Evolutionary conservation across 257 asterid species (phyloP).

Genomic region (Nicotiana obtusifolia): DNA sequence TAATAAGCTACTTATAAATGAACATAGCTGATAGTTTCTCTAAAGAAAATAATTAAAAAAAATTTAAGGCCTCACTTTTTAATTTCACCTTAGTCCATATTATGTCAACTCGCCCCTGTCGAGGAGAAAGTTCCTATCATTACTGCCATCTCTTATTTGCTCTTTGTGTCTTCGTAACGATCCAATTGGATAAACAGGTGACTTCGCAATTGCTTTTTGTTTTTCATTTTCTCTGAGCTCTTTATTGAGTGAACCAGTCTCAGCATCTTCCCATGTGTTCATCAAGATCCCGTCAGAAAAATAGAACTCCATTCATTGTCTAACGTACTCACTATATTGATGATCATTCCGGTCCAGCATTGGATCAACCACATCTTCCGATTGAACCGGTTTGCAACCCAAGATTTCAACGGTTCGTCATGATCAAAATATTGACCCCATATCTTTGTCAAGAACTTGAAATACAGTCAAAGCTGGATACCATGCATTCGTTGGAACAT

Average conservation of each 20-base stretch:
- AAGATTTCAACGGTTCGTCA: constrained; percentile 32
- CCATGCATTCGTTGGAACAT: constrained; percentile 43
- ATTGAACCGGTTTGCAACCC: constrained; percentile 62
- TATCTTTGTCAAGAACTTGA: constrained; percentile 47
- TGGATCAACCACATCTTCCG: constrained; percentile 60
- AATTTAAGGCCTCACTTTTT: too few relatives aligned
- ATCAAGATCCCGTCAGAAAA: constrained; percentile 53
- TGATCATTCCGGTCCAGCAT: constrained; percentile 52
- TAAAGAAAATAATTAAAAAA: too few relatives aligned
- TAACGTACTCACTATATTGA: constrained; percentile 35
- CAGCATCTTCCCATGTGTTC: constrained; percentile 61
- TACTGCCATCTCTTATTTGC: neutral
- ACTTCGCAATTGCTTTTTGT: constrained; percentile 16
- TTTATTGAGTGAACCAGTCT: constrained; percentile 36
- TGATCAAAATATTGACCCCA: constrained; percentile 50
- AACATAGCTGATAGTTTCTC: too few relatives aligned
- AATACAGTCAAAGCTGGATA: constrained; percentile 34
- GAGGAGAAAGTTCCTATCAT: neutral
- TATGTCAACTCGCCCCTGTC: too few relatives aligned
- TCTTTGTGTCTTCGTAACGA: constrained; percentile 33
- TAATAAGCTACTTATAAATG: too few relatives aligned
- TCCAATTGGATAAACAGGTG: constrained; percentile 56
- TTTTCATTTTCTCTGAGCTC: constrained; percentile 35
- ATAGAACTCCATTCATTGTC: constrained; percentile 12
- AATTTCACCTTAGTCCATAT: too few relatives aligned